Evolutionary conservation across 2,329 filamentous ascomycete species (phyloP), one percentile per base, ranked within the genome.

Genomic region (Fusarium longipes): DNA sequence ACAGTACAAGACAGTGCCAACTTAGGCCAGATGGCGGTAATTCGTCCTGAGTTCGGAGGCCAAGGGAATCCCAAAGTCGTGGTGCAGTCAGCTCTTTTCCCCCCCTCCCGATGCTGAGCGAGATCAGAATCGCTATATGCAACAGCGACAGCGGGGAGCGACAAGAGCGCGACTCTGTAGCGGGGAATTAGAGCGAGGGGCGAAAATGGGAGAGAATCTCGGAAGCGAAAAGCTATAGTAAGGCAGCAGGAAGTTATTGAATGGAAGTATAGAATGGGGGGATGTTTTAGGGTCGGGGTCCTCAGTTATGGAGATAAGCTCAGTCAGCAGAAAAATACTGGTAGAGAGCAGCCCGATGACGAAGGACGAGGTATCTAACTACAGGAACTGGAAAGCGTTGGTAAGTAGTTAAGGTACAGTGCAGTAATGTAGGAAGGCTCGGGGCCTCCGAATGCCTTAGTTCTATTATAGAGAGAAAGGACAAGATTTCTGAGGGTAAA

Each of bases 311-410:
- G 38, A 12, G 17, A 25, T 43, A 27, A 64, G 61, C 59, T 64
- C 61, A 59, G 61, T 59, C 59, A 64, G 61, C 52, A 64, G 59
- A 45, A 29, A 32, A 24, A 30, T 32, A 35, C 18, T 63, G 45
- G 56, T 40, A 43, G 49, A 48, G 17, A 14, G 56, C 42, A 47
- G 54, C n/a, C n/a, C n/a, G n/a, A 68, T 55, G 63, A 67, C 47
- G 52, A 54, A 27, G 39, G 38, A 48, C n/a, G 9, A 12, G 15
- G 49, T 44, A 35, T 35, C 50, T 55, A 65, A 68, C 39, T 42
- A 54, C 32, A 61, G 29, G 38, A 48, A 51, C 33, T 20, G 20
- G 38, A 22, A 45, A 22, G n/a, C 10, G 35, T 36, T 43, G 30
- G 18, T 35, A n/a, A n/a, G n/a, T n/a, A 35, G 43, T n/a, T 15